Evolutionary conservation across 1,284 basidiomycete genomes (phyloP).

Genomic region (Trichosporon faecale): DNA sequence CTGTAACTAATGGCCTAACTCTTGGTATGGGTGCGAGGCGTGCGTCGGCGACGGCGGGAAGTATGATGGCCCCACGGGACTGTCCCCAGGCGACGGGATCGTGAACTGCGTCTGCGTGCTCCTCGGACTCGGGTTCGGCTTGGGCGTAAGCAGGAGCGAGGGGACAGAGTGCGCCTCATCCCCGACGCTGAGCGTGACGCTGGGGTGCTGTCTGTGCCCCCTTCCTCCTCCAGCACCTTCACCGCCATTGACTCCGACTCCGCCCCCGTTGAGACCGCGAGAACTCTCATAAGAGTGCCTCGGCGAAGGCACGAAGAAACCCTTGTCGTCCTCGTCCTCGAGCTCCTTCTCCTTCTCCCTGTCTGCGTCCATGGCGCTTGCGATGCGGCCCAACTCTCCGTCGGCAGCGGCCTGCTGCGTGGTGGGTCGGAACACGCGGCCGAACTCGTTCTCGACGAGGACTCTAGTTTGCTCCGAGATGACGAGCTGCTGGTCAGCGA

Average conservation of each 20-base stretch:
- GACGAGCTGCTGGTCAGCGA: constrained; percentile 34
- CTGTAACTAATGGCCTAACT: not conserved
- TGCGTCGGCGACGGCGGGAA: not conserved
- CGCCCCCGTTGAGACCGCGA: not conserved
- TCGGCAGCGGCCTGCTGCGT: no score
- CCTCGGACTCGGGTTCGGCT: not conserved
- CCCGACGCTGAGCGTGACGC: not conserved
- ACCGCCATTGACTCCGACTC: not conserved
- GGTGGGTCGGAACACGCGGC: constrained; percentile 34
- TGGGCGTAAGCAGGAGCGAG: not conserved
- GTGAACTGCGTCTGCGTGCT: not conserved
- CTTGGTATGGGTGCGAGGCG: not conserved
- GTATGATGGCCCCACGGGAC: not conserved
- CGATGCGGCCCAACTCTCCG: not conserved
- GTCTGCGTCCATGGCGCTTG: constrained; percentile 6
- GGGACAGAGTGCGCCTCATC: not conserved
- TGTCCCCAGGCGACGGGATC: not conserved
- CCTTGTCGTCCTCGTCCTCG: not conserved
- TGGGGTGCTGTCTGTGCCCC: not conserved
- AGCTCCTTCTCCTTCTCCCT: constrained; percentile 5
- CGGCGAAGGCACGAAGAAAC: not conserved
- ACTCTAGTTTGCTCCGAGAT: constrained; percentile 38
- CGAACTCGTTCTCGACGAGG: constrained; percentile 43
- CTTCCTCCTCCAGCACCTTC: not conserved
- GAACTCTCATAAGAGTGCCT: not conserved